Percentiles rank a stretch among this genome's conserved stretches.
phyloP scores from a whole-genome alignment of 768 basidiomycete genomes.

The Boletellus sp. region DNA sequence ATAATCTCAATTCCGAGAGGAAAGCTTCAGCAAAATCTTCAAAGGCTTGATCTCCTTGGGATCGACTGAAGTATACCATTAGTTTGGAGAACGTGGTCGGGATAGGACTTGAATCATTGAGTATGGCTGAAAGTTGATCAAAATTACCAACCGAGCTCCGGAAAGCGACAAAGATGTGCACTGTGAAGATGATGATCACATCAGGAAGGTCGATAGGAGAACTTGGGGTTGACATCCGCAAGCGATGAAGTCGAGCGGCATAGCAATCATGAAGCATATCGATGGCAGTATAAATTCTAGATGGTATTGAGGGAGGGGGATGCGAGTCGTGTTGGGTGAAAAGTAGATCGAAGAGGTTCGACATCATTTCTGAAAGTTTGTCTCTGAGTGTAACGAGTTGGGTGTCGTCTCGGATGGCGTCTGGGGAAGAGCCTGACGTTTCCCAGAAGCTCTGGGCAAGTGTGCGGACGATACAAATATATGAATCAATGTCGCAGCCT shows the following conservation, averaged over 20 bases:
- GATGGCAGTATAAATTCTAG: slow-evolving; percentile 13
- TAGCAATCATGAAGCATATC: slow-evolving; percentile 28
- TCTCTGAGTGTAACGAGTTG: slow-evolving; percentile 9
- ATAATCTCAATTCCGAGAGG: slow-evolving; percentile 20
- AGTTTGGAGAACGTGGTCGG: slow-evolving; percentile 31
- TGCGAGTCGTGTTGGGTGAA: slow-evolving; percentile 3
- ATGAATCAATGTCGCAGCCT: slow-evolving; percentile 30
- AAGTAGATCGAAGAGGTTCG: slow-evolving; percentile 22
- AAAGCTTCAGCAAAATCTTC: slow-evolving; percentile 22
- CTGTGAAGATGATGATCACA: slow-evolving; percentile 20
- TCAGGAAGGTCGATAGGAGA: slow-evolving; percentile 22
- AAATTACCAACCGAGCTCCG: slow-evolving; percentile 5
- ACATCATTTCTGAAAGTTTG: slow-evolving; percentile 22
- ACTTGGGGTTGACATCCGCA: slow-evolving; percentile 4
- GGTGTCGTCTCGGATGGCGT: background rate
- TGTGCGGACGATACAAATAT: slow-evolving; percentile 29
- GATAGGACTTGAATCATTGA: slow-evolving; percentile 27
- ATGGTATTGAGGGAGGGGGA: background rate
- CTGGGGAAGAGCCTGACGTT: background rate
- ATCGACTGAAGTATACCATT: slow-evolving; percentile 19
- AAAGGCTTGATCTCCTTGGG: slow-evolving; percentile 6
- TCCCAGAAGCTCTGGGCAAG: slow-evolving; percentile 25
- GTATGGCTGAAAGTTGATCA: slow-evolving; percentile 19
- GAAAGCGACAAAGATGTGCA: slow-evolving; percentile 17
- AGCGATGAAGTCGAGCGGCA: slow-evolving; percentile 16